phyloP scores from a whole-genome alignment of 768 basidiomycete species.

The Mycena vitilis region DNA sequence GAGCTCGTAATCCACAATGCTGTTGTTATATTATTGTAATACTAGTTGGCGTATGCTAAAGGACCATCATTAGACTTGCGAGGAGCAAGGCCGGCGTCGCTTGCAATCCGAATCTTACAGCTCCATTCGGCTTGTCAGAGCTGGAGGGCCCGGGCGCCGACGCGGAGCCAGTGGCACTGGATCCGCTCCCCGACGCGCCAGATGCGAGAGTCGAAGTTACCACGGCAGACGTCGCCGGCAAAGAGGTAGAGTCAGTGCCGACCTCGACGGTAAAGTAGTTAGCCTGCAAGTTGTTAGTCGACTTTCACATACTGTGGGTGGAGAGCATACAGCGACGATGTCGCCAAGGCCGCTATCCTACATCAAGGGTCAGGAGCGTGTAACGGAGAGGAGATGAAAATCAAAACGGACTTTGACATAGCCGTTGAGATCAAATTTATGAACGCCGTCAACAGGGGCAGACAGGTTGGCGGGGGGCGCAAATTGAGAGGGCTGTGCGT shows the following conservation, averaged over 20 bases:
- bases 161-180: conserved; percentile 16
- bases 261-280: conserved; percentile 82
- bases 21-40: conserved; percentile 21
- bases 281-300: conserved; percentile 52
- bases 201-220: conserved; percentile 65
- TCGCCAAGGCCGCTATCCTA: conserved; percentile 67
- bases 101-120: background rate
- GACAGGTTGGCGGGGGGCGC: conserved; percentile 68
- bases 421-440: conserved; percentile 64
- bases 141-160: background rate
- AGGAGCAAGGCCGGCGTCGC: background rate
- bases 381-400: background rate
- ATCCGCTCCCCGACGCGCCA: background rate
- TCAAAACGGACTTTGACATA: conserved; percentile 64
- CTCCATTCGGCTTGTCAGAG: background rate
- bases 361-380: conserved; percentile 12
- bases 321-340: conserved; percentile 64
- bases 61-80: background rate
- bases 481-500: conserved; percentile 73
- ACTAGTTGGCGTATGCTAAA: conserved; percentile 6
- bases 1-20: background rate
- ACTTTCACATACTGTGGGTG: background rate
- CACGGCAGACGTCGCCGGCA: conserved; percentile 73
- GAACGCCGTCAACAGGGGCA: conserved; percentile 60
- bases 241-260: conserved; percentile 65